Evolutionary conservation across 1,139 yeast species (phyloP).

Genomic region (Protomyces macrosporus): DNA sequence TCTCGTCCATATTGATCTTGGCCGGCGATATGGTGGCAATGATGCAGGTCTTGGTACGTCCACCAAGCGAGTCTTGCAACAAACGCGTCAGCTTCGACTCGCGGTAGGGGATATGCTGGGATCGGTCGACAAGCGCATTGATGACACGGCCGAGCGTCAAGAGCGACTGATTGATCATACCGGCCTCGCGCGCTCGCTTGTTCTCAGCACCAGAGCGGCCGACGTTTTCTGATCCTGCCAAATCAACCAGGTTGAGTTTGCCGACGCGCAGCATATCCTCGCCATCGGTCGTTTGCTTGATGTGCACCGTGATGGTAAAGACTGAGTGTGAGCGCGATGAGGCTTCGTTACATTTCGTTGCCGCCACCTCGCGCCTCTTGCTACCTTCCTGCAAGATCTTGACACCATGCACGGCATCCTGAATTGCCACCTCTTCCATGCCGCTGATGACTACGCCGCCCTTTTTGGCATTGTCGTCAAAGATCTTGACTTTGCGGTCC

Average conservation of each 20-base stretch:
- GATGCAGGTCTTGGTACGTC: conserved; percentile 70
- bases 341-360: conserved; percentile 64
- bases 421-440: conserved; percentile 46
- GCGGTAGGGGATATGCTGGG: conserved; percentile 72
- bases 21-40: conserved; percentile 84
- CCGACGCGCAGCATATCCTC: conserved; percentile 43
- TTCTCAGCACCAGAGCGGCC: conserved; percentile 72
- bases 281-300: conserved; percentile 43
- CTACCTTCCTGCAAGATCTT: conserved; percentile 50
- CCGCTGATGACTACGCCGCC: conserved; percentile 46
- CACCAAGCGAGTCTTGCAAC: conserved; percentile 78
- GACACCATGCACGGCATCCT: conserved; percentile 43
- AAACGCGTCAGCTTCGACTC: conserved; percentile 77
- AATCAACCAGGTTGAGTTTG: conserved; percentile 73
- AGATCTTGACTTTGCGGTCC: conserved; percentile 43
- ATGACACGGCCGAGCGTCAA: conserved; percentile 81
- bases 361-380: conserved; percentile 55
- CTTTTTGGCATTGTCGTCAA: conserved; percentile 42
- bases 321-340: conserved; percentile 73
- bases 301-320: conserved; percentile 57
- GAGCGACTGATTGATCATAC: conserved; percentile 77
- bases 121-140: conserved; percentile 58
- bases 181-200: conserved; percentile 81
- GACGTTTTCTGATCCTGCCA: conserved; percentile 85
- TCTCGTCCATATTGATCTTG: conserved; percentile 64